Percentiles rank a stretch among this genome's conserved stretches.
Evolutionary conservation across 2,329 filamentous ascomycete species (phyloP).

Genomic region (Zopfia rhizophila): DNA sequence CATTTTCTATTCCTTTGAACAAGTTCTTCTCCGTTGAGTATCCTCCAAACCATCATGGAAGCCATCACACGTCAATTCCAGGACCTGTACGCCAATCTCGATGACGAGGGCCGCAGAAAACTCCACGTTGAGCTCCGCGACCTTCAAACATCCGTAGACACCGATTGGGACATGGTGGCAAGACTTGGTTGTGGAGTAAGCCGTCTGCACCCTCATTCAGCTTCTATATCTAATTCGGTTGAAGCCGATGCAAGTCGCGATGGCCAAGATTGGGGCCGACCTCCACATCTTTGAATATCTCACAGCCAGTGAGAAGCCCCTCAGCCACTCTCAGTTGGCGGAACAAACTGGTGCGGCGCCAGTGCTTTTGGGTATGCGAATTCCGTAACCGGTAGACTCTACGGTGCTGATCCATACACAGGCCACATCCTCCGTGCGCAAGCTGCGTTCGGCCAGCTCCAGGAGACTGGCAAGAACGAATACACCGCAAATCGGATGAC

Average conservation of each 20-base stretch:
- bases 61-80: conserved; percentile 32
- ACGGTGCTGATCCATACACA: conserved; percentile 5
- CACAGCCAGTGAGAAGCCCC: conserved; percentile 12
- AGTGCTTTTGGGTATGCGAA: conserved; percentile 28
- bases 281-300: conserved; percentile 33
- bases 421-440: conserved; percentile 47
- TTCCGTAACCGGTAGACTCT: background rate
- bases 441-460: conserved; percentile 42
- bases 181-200: conserved; percentile 27
- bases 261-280: conserved; percentile 34
- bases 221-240: background rate
- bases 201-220: background rate
- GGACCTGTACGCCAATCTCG: conserved; percentile 26
- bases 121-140: conserved; percentile 39
- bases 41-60: conserved; percentile 37
- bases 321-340: conserved; percentile 30
- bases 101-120: conserved; percentile 28
- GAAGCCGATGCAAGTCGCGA: conserved; percentile 32
- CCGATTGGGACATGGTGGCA: conserved; percentile 35
- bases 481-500: conserved; percentile 45
- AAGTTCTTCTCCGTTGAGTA: no score
- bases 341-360: conserved; percentile 35
- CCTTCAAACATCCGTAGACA: conserved; percentile 36
- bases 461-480: conserved; percentile 36
- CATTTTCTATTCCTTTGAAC: no score